These are phyloP conservation scores for Calophaca sinica DNA, from an alignment of 306 rosid species.

Conservation along the genomic window DNA sequence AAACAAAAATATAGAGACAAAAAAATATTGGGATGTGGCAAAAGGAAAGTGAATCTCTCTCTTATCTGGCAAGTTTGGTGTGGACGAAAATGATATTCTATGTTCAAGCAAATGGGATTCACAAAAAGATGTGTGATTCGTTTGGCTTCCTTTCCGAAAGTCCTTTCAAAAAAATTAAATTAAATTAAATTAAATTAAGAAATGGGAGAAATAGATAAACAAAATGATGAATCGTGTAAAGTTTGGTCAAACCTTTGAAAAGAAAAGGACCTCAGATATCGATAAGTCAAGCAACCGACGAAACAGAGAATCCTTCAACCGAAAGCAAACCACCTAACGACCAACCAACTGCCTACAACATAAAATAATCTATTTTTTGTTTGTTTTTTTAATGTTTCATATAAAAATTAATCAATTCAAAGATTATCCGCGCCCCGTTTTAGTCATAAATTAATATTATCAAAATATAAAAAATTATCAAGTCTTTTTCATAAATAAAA, in stretches of 20 bases:
- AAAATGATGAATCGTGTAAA: slow-evolving; percentile 37
- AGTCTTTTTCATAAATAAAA: slow-evolving; percentile 8
- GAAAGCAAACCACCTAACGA: slow-evolving; percentile 74
- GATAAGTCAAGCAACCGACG: slow-evolving; percentile 63
- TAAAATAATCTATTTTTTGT: slow-evolving; percentile 24
- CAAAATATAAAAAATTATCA: neutral
- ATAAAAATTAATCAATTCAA: neutral
- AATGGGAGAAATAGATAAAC: neutral
- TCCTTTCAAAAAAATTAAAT: slow-evolving; percentile 6
- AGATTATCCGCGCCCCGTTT: slow-evolving; percentile 32
- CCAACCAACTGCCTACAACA: slow-evolving; percentile 63
- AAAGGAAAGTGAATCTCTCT: neutral
- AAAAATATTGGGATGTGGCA: neutral
- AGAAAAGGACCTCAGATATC: slow-evolving; percentile 49
- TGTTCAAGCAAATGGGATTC: slow-evolving; percentile 20
- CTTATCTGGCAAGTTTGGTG: slow-evolving; percentile 32
- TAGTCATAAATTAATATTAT: neutral
- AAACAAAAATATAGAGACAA: neutral
- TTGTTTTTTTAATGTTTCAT: neutral
- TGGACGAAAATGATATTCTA: slow-evolving; percentile 66
- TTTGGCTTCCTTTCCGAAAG: slow-evolving; percentile 61
- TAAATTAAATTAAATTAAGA: neutral
- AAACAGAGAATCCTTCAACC: slow-evolving; percentile 61
- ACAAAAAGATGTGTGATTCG: slow-evolving; percentile 36
- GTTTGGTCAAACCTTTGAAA: slow-evolving; percentile 54